Conservation (phyloP, 2,329 filamentous ascomycete species). For the Gyromitra esculenta region DNA sequence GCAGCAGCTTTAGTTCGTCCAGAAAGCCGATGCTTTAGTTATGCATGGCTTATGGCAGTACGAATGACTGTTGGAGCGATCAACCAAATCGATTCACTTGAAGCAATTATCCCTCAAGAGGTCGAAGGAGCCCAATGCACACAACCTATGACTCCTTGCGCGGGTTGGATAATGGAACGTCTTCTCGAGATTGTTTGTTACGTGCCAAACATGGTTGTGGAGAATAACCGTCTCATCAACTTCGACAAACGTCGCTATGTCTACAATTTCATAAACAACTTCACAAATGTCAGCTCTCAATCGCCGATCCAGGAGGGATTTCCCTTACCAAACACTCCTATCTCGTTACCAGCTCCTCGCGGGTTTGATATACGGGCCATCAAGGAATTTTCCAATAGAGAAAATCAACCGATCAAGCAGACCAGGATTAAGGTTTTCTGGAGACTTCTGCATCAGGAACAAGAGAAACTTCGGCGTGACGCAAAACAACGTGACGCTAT, state of each 20-base stretch:
- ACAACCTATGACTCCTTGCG: slow-evolving; percentile 57
- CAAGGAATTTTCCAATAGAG: slow-evolving; percentile 56
- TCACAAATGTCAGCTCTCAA: slow-evolving; percentile 54
- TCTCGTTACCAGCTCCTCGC: slow-evolving; percentile 41
- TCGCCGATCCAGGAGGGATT: slow-evolving; percentile 42
- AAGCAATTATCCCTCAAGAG: slow-evolving; percentile 56
- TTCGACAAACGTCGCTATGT: slow-evolving; percentile 59
- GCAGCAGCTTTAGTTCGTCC: slow-evolving; percentile 57
- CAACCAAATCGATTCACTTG: slow-evolving; percentile 56
- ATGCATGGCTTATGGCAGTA: slow-evolving; percentile 57
- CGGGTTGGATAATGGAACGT: slow-evolving; percentile 58
- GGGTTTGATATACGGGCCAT: slow-evolving; percentile 52
- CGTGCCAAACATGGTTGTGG: slow-evolving; percentile 59
- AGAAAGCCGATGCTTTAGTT: slow-evolving; percentile 57
- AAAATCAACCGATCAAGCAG: slow-evolving; percentile 56
- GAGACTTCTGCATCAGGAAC: slow-evolving; percentile 57
- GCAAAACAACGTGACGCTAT: slow-evolving; percentile 57
- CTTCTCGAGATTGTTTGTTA: slow-evolving; percentile 58
- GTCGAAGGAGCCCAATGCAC: slow-evolving; percentile 53
- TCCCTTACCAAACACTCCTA: slow-evolving; percentile 26
- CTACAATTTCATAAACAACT: slow-evolving; percentile 59
- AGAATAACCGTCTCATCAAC: slow-evolving; percentile 58
- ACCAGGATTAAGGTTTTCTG: slow-evolving; percentile 57
- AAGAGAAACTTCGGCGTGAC: slow-evolving; percentile 58
- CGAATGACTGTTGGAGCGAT: slow-evolving; percentile 53